phyloP scores from a whole-genome alignment of 2,329 filamentous ascomycete species.

The Huntiella abstrusa region DNA sequence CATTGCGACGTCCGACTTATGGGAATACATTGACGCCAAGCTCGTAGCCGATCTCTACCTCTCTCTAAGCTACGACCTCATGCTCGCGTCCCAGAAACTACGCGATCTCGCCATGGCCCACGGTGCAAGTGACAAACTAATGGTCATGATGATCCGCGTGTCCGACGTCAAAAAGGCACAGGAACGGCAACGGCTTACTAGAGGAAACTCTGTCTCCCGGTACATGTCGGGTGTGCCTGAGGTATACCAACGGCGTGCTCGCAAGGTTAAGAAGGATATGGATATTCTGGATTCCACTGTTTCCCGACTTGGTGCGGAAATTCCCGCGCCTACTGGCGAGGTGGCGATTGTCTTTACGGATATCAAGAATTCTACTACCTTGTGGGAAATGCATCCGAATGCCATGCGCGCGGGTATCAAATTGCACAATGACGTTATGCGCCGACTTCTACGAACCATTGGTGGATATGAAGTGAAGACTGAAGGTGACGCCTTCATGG shows the following conservation, averaged over 20 bases:
- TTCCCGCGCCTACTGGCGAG: slow-evolving; percentile 77
- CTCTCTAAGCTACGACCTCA: slow-evolving; percentile 71
- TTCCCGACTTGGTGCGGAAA: slow-evolving; percentile 71
- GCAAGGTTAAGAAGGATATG: slow-evolving; percentile 41
- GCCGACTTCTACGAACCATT: slow-evolving; percentile 76
- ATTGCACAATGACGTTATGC: slow-evolving; percentile 93
- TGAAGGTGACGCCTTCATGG: slow-evolving; percentile 98
- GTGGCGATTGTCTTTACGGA: slow-evolving; percentile 93
- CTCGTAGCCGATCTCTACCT: slow-evolving; percentile 82
- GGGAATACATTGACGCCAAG: slow-evolving; percentile 83
- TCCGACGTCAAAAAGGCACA: slow-evolving; percentile 70
- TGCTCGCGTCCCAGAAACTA: slow-evolving; percentile 87
- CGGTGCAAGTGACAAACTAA: slow-evolving; percentile 82
- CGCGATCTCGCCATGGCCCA: slow-evolving; percentile 91
- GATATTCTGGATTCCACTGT: slow-evolving; percentile 71
- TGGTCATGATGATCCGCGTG: slow-evolving; percentile 97
- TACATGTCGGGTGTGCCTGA: slow-evolving; percentile 52
- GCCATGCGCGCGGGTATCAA: slow-evolving; percentile 96
- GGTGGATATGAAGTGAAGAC: slow-evolving; percentile 99
- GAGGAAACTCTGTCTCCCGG: slow-evolving; percentile 71
- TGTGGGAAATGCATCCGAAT: slow-evolving; percentile 90
- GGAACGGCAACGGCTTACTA: slow-evolving; percentile 52
- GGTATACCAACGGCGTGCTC: slow-evolving; percentile 50
- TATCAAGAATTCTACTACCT: slow-evolving; percentile 91
- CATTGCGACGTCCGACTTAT: slow-evolving; percentile 78